These are phyloP conservation scores for Boletus coccyginus DNA, from an alignment of 768 basidiomycete species.

Conservation along the genomic window DNA sequence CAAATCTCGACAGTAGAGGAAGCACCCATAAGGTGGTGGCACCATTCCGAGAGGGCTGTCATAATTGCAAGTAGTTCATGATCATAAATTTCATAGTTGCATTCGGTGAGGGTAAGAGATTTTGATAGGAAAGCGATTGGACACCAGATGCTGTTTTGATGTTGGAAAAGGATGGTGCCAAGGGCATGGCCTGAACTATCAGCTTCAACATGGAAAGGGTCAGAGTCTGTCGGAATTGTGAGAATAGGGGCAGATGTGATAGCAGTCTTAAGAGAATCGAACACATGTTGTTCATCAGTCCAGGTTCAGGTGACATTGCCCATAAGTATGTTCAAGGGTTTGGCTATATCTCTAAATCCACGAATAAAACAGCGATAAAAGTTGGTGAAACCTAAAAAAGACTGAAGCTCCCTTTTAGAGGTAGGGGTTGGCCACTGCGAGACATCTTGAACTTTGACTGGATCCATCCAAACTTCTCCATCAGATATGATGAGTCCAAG, in stretches of 20 bases:
- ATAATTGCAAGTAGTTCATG: conserved; percentile 48
- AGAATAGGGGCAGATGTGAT: not conserved
- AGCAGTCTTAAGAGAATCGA: not conserved
- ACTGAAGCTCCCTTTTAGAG: conserved; percentile 33
- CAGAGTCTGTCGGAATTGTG: not conserved
- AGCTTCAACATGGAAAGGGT: not conserved
- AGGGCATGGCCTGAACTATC: not conserved
- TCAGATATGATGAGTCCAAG: too few relatives aligned
- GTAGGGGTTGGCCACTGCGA: conserved; percentile 37
- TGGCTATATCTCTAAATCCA: conserved; percentile 28
- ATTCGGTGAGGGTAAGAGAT: conserved; percentile 31
- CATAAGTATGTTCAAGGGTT: conserved; percentile 26
- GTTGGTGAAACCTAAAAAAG: conserved; percentile 44
- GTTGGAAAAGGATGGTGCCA: not conserved
- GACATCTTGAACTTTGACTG: conserved; percentile 36
- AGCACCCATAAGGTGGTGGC: conserved; percentile 12
- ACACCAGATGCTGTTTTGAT: conserved; percentile 14
- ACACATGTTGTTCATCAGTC: not conserved
- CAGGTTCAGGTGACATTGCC: not conserved
- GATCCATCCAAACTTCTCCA: conserved; percentile 36
- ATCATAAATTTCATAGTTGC: conserved; percentile 35
- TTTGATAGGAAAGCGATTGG: conserved; percentile 41
- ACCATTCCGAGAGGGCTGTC: conserved; percentile 31
- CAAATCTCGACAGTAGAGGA: not conserved
- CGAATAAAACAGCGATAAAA: too few relatives aligned